phyloP scores from a whole-genome alignment of 352 stramenopile genomes.

The Phytophthora fragariaefolia region DNA sequence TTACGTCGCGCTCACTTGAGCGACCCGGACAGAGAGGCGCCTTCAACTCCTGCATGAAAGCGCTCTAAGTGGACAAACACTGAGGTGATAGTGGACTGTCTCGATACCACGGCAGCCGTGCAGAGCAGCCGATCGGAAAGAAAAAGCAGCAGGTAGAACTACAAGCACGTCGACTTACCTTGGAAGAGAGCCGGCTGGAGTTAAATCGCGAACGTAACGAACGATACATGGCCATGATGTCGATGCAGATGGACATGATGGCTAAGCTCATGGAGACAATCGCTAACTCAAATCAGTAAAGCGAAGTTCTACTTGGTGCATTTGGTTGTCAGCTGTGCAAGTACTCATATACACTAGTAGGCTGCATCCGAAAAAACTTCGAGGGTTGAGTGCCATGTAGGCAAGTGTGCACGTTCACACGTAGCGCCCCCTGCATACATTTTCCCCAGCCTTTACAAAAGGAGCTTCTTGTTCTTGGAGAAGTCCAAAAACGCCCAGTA shows the following conservation, averaged over 20 bases:
- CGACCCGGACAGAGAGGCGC: background rate
- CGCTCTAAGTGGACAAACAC: background rate
- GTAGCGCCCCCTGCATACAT: constrained; percentile 6
- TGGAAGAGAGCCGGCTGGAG: constrained; percentile 3
- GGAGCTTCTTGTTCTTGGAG: constrained; percentile 12
- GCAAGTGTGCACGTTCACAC: background rate
- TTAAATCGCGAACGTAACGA: constrained; percentile 3
- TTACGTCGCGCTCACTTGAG: constrained; percentile 4
- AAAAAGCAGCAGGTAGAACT: constrained; percentile 3
- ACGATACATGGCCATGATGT: constrained; percentile 3
- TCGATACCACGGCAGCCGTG: background rate
- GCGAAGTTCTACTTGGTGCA: background rate
- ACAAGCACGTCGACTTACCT: background rate
- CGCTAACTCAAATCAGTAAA: background rate
- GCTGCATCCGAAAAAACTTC: background rate
- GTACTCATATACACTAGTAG: background rate
- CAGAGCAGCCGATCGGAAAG: background rate
- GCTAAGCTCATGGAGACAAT: constrained; percentile 10
- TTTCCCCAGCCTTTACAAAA: constrained; percentile 13
- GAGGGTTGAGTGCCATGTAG: constrained; percentile 1
- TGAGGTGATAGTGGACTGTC: constrained; percentile 1
- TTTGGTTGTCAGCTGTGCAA: background rate
- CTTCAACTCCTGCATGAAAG: background rate
- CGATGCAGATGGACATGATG: background rate
- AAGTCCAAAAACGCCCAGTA: constrained; percentile 19